Evolutionary conservation across 2,329 filamentous ascomycete genomes (phyloP).

Genomic region (Fusarium longipes): DNA sequence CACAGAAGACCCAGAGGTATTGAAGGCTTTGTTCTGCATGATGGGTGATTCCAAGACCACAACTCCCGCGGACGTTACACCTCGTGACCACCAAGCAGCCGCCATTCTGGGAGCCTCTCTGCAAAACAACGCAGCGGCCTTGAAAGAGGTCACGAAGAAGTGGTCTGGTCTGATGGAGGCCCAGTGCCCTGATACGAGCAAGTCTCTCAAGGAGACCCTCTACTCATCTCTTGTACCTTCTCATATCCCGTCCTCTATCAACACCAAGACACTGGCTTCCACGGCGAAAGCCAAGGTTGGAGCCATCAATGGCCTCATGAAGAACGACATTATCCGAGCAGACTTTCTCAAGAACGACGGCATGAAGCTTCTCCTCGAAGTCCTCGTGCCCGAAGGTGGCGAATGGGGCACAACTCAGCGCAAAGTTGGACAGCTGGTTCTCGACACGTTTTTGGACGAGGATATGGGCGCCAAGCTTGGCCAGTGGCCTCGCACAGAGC

Average conservation of each 20-base stretch:
- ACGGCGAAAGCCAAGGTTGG: constrained; percentile 57
- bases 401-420: constrained; percentile 63
- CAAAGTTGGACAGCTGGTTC: constrained; percentile 67
- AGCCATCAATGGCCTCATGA: constrained; percentile 67
- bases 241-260: constrained; percentile 32
- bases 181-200: constrained; percentile 51
- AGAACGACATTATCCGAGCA: constrained; percentile 61
- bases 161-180: constrained; percentile 58
- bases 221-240: constrained; percentile 57
- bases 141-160: constrained; percentile 61
- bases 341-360: constrained; percentile 67
- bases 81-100: constrained; percentile 64
- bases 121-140: constrained; percentile 73
- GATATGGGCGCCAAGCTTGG: constrained; percentile 69
- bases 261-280: constrained; percentile 42
- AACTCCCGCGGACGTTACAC: constrained; percentile 44
- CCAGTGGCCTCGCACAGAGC: constrained; percentile 62
- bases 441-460: constrained; percentile 75
- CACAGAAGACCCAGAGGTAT: constrained; percentile 63
- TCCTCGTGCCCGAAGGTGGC: constrained; percentile 60
- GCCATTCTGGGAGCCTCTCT: constrained; percentile 67
- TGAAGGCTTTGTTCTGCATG: constrained; percentile 68
- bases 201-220: constrained; percentile 52
- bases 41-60: constrained; percentile 53
- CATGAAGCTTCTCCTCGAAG: constrained; percentile 65